Percentiles rank a stretch among this genome's conserved stretches.
Conservation (phyloP, 169 alveolate species). For the Cryptosporidium meleagridis region DNA sequence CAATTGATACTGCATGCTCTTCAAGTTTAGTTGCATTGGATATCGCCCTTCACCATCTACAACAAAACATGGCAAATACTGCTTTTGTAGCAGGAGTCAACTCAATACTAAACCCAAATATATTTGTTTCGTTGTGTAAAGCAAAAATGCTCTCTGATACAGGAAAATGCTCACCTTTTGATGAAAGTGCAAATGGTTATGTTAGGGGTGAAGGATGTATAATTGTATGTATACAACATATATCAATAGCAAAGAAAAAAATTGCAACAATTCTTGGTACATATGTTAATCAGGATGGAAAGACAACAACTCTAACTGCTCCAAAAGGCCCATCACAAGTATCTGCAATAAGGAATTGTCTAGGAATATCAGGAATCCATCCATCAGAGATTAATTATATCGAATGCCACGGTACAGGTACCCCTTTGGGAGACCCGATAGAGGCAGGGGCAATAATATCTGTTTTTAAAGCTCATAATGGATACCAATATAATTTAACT, state of each 20-base stretch:
- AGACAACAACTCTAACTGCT: slow-evolving; percentile 74
- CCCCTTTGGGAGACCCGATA: slow-evolving; percentile 83
- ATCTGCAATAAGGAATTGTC: slow-evolving; percentile 34
- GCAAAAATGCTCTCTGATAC: slow-evolving; percentile 57
- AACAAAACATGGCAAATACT: background rate
- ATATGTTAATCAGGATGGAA: slow-evolving; percentile 73
- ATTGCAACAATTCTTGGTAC: slow-evolving; percentile 62
- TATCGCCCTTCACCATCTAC: slow-evolving; percentile 41
- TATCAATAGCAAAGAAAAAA: slow-evolving; percentile 39
- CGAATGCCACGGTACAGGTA: slow-evolving; percentile 87
- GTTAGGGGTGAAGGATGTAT: slow-evolving; percentile 73
- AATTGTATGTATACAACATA: slow-evolving; percentile 18
- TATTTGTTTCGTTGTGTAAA: slow-evolving; percentile 54
- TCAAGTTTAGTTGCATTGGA: slow-evolving; percentile 84
- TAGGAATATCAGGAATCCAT: slow-evolving; percentile 12
- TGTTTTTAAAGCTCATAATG: background rate
- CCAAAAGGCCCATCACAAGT: slow-evolving; percentile 72
- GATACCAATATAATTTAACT: background rate
- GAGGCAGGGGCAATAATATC: slow-evolving; percentile 78
- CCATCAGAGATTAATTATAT: slow-evolving; percentile 54
- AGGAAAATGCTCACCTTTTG: slow-evolving; percentile 66
- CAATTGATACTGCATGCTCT: slow-evolving; percentile 85
- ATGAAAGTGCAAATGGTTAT: slow-evolving; percentile 62
- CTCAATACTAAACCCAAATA: slow-evolving; percentile 38
- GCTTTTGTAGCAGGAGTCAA: slow-evolving; percentile 66